Percentiles rank a stretch among this genome's conserved stretches.
Evolutionary conservation across 495 filamentous ascomycete genomes (phyloP).

Genomic region (Lasiosphaeris hirsuta): DNA sequence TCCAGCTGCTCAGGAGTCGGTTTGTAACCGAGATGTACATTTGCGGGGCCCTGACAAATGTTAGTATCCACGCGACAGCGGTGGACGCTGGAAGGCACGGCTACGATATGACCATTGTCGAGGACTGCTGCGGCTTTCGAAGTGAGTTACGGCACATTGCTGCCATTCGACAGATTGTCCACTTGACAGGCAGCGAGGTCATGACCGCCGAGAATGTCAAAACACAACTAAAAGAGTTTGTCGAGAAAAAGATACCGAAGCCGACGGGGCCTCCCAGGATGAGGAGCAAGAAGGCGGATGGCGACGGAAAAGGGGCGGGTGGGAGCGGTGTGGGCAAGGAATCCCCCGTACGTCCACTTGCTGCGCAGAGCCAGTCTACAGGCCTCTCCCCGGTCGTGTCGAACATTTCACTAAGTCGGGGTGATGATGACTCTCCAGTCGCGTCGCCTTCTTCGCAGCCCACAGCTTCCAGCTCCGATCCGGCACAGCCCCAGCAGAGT

Average conservation of each 20-base stretch:
- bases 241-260: not conserved
- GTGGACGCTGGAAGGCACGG: slow-evolving; percentile 87
- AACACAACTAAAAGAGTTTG: slow-evolving; percentile 25
- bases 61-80: slow-evolving; percentile 88
- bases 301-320: not conserved
- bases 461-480: not conserved
- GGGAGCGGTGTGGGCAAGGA: slow-evolving; percentile 6
- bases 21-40: slow-evolving; percentile 91
- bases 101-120: slow-evolving; percentile 76
- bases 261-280: not conserved
- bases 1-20: slow-evolving; percentile 63
- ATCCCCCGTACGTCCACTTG: slow-evolving; percentile 7
- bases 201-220: slow-evolving; percentile 58
- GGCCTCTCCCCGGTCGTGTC: slow-evolving; percentile 31
- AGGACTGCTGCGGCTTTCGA: slow-evolving; percentile 87
- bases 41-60: slow-evolving; percentile 83
- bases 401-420: slow-evolving; percentile 19
- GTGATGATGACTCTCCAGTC: slow-evolving; percentile 4
- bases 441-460: not conserved
- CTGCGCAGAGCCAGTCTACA: slow-evolving; percentile 12
- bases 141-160: slow-evolving; percentile 66
- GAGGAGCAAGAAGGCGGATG: not conserved
- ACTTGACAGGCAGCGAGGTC: slow-evolving; percentile 69
- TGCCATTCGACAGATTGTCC: slow-evolving; percentile 71
- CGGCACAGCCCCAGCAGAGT: not conserved